These are phyloP conservation scores for Hygrophorus russula DNA, from an alignment of 768 basidiomycete species.

Conservation along the genomic window DNA sequence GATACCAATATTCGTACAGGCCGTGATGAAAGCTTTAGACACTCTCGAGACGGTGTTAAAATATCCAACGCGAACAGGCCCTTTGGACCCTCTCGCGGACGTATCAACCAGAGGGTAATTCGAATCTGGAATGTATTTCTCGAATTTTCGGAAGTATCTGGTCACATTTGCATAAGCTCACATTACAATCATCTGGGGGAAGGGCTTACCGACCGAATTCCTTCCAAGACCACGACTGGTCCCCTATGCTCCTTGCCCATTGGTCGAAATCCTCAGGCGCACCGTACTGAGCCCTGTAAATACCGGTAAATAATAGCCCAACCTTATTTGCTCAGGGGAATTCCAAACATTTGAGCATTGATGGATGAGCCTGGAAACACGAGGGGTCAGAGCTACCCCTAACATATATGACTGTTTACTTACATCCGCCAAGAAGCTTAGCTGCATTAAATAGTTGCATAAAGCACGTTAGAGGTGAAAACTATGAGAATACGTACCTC, in stretches of 20 bases:
- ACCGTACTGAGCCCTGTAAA: conserved; percentile 47
- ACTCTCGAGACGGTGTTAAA: conserved; percentile 33
- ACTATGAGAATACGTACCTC: conserved; percentile 30
- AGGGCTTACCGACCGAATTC: conserved; percentile 35
- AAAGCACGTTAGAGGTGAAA: not conserved
- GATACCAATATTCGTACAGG: conserved; percentile 43
- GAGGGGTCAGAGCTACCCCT: conserved; percentile 16
- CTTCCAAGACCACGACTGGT: conserved; percentile 49
- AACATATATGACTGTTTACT: not conserved
- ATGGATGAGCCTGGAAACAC: conserved; percentile 30
- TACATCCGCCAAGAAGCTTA: conserved; percentile 69
- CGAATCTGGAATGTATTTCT: conserved; percentile 41
- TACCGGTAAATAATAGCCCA: not conserved
- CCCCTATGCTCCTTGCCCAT: conserved; percentile 43
- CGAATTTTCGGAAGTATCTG: conserved; percentile 64
- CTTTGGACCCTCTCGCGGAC: conserved; percentile 31
- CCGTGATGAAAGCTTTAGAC: conserved; percentile 42
- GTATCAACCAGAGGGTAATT: conserved; percentile 41
- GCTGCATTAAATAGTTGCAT: conserved; percentile 20
- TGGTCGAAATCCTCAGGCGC: conserved; percentile 62
- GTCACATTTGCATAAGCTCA: not conserved
- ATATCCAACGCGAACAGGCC: conserved; percentile 53
- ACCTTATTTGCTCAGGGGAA: not conserved
- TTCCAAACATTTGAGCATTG: conserved; percentile 41
- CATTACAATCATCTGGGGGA: not conserved